Base-by-base conservation (phyloP, 2,329 filamentous ascomycete genomes). In the Neurospora sp. region DNA sequence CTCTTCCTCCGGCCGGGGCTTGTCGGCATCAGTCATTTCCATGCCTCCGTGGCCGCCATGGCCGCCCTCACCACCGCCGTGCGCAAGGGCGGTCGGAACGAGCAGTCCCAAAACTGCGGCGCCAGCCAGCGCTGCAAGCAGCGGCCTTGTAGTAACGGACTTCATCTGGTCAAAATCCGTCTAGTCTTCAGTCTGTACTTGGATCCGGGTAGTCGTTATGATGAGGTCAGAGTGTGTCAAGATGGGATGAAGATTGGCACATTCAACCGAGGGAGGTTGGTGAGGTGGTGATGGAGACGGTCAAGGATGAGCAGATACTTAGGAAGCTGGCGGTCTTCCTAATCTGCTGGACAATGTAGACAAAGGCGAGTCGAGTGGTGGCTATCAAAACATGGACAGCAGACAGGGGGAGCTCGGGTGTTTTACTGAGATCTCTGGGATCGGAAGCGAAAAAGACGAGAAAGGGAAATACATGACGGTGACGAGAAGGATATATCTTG, bases 51-150 rank as follows among this genome's bases (percentile, higher is more conserved):
- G 70, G 37, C 73, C 74, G 17, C 28, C 52, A 28, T 68, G 19
- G 17, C 67, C 68, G 62, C 74, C 73, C 69, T 75, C 75, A 38
- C 75, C 76, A 66, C 71, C 74, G 71, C 75, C 77, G 69, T 80
- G 77, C 15, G 77, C 78, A 41, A 77, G 75, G 38, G 67, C 75
- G 19, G 71, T 72, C 0, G 77, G 77, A 62, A 77, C 66, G 11
- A 77, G 28, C 52, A 62, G 67, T 6, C 75, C 75, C 68, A 79
- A 70, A 17, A 75, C 68, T n/a, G 73, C 72, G 8, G 69, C 72
- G 72, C 75, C 72, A 43, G 73, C 74, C 37, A 75, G 67, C 66
- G 67, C 70, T 23, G 68, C 66, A 23, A 75, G 37, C 23, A 74
- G 28, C n/a, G 70, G 71, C 28, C 52, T 62, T 62, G 52, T 62